Evolutionary conservation across 2,329 filamentous ascomycete species (phyloP).

Genomic region (Erysiphe pulchra): DNA sequence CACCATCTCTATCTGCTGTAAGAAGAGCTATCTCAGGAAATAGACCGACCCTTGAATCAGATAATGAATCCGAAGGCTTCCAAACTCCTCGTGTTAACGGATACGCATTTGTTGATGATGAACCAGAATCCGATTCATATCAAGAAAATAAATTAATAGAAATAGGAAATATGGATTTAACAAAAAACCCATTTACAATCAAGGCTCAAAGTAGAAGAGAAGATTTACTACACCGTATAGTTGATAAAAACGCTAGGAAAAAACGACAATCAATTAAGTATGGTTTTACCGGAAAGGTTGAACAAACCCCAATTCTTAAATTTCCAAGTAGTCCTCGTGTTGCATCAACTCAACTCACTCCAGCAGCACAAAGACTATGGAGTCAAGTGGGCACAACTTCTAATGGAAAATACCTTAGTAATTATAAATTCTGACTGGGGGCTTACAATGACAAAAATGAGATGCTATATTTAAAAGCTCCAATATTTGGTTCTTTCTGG

Average conservation of each 20-base stretch:
- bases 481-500: too few relatives aligned
- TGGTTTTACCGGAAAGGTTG: slow-evolving; percentile 31
- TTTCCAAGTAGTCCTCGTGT: slow-evolving; percentile 41
- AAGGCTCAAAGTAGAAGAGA: slow-evolving; percentile 52
- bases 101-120: slow-evolving; percentile 82
- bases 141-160: slow-evolving; percentile 22
- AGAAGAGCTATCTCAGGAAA: slow-evolving; percentile 60
- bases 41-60: slow-evolving; percentile 31
- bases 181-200: slow-evolving; percentile 58
- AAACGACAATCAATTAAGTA: slow-evolving; percentile 36
- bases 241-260: slow-evolving; percentile 51
- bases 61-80: slow-evolving; percentile 22
- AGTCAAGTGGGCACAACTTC: slow-evolving; percentile 27
- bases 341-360: slow-evolving; percentile 31
- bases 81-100: slow-evolving; percentile 69
- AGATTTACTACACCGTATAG: slow-evolving; percentile 61
- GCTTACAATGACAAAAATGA: too few relatives aligned
- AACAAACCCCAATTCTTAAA: slow-evolving; percentile 36
- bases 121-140: slow-evolving; percentile 21
- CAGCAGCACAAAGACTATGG: slow-evolving; percentile 45
- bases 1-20: slow-evolving; percentile 64
- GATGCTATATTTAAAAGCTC: too few relatives aligned
- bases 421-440: too few relatives aligned
- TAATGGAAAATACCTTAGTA: slow-evolving; percentile 2
- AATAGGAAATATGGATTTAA: slow-evolving; percentile 31